These are phyloP conservation scores for Leishmania braziliensis DNA, from an alignment of 208 protist genomes.

Conservation along the genomic window DNA sequence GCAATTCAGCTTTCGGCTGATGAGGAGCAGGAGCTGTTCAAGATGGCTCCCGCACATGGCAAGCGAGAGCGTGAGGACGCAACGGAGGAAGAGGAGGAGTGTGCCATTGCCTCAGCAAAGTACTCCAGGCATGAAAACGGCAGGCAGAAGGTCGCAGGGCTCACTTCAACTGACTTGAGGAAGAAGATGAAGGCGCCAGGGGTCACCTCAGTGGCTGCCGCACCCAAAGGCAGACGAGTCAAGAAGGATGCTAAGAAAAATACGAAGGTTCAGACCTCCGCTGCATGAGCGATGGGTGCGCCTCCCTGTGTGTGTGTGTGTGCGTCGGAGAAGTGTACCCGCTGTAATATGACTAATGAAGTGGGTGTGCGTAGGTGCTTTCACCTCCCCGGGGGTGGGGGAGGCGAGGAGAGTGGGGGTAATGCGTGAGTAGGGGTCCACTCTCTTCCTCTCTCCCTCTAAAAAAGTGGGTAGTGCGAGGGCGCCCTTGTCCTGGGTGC, in stretches of 20 bases:
- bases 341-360: slow-evolving; percentile 2
- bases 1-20: slow-evolving; percentile 56
- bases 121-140: slow-evolving; percentile 12
- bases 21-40: slow-evolving; percentile 41
- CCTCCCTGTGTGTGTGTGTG: background rate
- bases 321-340: background rate
- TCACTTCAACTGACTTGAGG: background rate
- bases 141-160: background rate
- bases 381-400: background rate
- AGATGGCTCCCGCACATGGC: slow-evolving; percentile 50
- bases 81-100: background rate
- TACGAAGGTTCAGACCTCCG: background rate
- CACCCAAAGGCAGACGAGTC: background rate
- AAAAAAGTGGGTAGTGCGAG: background rate
- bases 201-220: background rate
- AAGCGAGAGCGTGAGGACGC: slow-evolving; percentile 45
- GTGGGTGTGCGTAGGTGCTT: background rate
- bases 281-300: background rate
- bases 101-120: background rate
- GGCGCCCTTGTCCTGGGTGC: background rate
- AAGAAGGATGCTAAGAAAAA: background rate
- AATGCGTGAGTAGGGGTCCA: background rate
- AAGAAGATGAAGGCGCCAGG: background rate
- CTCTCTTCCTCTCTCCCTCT: background rate
- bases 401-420: background rate